Percentiles rank a stretch among this genome's conserved stretches.
These are phyloP conservation scores for Hypomontagnella monticulosa DNA, from an alignment of 495 filamentous ascomycete genomes.

Conservation along the genomic window DNA sequence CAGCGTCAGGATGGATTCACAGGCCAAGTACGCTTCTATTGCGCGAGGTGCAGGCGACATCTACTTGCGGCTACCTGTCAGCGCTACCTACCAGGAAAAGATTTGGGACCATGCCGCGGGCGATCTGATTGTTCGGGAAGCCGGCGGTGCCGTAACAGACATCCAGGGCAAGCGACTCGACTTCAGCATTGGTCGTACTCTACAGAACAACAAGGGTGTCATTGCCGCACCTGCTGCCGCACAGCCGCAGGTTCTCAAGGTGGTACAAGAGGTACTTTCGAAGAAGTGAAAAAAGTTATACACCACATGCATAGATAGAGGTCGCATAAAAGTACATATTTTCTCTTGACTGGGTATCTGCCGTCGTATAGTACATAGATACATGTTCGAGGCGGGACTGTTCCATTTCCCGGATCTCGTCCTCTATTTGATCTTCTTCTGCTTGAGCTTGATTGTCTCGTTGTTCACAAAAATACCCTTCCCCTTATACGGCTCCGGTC, in stretches of 20 bases:
- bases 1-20: conserved; percentile 93
- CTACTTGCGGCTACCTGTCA: conserved; percentile 86
- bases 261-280: conserved; percentile 79
- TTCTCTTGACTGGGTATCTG: conserved; percentile 42
- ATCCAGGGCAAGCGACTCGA: conserved; percentile 80
- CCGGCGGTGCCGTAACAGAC: conserved; percentile 91
- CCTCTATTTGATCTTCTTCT: conserved; percentile 96
- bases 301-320: conserved; percentile 27
- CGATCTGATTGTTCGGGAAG: conserved; percentile 91
- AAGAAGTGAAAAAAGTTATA: conserved; percentile 39
- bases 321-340: conserved; percentile 44
- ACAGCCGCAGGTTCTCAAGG: conserved; percentile 80
- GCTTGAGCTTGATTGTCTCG: conserved; percentile 96
- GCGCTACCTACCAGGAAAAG: conserved; percentile 93
- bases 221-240: conserved; percentile 82
- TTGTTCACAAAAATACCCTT: conserved; percentile 98
- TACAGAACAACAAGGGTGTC: conserved; percentile 90
- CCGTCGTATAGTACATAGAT: conserved; percentile 45
- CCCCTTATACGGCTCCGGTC: conserved; percentile 97
- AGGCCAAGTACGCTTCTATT: conserved; percentile 96
- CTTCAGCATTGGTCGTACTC: conserved; percentile 85
- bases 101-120: conserved; percentile 99
- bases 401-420: conserved; percentile 9
- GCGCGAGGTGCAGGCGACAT: conserved; percentile 95
- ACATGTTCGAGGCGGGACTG: conserved; percentile 29